These are phyloP conservation scores for Nitzschia palea DNA, from an alignment of 108 stramenopile genomes.

Conservation along the genomic window DNA sequence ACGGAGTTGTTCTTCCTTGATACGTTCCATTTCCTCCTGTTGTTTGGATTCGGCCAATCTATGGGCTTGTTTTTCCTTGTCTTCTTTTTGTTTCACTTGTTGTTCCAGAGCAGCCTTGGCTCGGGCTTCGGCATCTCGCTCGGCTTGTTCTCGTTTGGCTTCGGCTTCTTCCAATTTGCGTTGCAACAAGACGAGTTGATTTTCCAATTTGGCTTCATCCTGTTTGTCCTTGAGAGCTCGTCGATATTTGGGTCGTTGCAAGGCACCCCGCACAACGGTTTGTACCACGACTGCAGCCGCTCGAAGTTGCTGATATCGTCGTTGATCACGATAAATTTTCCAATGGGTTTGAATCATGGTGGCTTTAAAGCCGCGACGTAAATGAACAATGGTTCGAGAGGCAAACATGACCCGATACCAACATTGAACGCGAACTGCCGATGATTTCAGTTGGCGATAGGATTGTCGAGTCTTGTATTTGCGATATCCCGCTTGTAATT, in stretches of 20 bases:
- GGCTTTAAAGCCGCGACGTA: conserved; percentile 44
- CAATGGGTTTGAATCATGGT: conserved; percentile 73
- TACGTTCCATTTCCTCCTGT: conserved; percentile 6
- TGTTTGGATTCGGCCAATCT: conserved; percentile 6
- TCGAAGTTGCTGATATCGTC: background rate
- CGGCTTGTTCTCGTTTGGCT: conserved; percentile 49
- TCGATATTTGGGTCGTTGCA: conserved; percentile 58
- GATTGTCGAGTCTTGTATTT: conserved; percentile 22
- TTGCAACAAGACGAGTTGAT: conserved; percentile 59
- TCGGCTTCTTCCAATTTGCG: conserved; percentile 71
- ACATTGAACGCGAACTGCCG: conserved; percentile 67
- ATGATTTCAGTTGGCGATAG: conserved; percentile 44
- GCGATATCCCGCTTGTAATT: conserved; percentile 53
- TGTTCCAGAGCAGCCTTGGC: conserved; percentile 40
- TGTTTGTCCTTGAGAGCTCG: conserved; percentile 42
- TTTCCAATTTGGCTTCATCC: conserved; percentile 74
- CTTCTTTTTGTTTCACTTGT: conserved; percentile 25
- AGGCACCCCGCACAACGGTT: conserved; percentile 57
- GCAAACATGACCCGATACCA: conserved; percentile 61
- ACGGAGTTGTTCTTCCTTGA: background rate
- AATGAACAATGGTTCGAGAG: conserved; percentile 33
- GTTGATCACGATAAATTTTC: conserved; percentile 25
- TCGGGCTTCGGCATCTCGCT: conserved; percentile 49
- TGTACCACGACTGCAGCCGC: conserved; percentile 57
- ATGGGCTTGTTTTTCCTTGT: conserved; percentile 21